Evolutionary conservation across 371 early-diverging fungal species (phyloP), one percentile per base, ranked within the genome.

Genomic region (Apophysomyces elegans): DNA sequence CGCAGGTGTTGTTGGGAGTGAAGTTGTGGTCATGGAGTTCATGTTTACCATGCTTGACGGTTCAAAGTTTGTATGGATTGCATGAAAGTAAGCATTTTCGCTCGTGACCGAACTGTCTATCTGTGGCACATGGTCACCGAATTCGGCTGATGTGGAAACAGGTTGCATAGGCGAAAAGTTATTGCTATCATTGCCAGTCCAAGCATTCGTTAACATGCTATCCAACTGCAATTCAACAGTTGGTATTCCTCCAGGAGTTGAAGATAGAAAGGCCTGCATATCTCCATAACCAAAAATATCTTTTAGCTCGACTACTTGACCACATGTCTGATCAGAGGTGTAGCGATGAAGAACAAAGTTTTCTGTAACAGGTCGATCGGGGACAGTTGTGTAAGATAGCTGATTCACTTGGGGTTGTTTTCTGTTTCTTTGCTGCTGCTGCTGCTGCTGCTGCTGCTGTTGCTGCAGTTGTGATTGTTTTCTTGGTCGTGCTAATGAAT

Each of bases 311-410:
- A 79, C 71, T n/a, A 75, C 73, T 63, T 77, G 77, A 69, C 79
- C 76, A 67, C 68, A 71, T 45, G 78, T 76, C 62, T 82, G 83
- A 67, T 79, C 78, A 62, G 83, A 78, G 35, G 79, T 82, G 56
- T 69, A 81, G 35, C 77, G 79, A 54, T 77, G 79, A n/a, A 81
- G 63, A 32, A 74, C 73, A 63, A 81, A 79, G 26, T 73, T 67
- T 56, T 74, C 66, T 50, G 62, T 63, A 16, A 50, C 21, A 50
- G 16, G 54, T 21, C 21, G 54, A 50, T 50, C 54, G 54, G 54
- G 21, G 9, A 21, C 7, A 4, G 21, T 26, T 26, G 54, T 26
- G 54, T 16, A 39, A 6, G 18, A 12, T 46, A 60, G 65, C 45
- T 62, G 69, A 6, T 69, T 67, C 2, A 57, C 61, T 14, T 61